These are phyloP conservation scores for Boletus sp. DNA, from an alignment of 768 basidiomycete genomes.

Conservation along the genomic window DNA sequence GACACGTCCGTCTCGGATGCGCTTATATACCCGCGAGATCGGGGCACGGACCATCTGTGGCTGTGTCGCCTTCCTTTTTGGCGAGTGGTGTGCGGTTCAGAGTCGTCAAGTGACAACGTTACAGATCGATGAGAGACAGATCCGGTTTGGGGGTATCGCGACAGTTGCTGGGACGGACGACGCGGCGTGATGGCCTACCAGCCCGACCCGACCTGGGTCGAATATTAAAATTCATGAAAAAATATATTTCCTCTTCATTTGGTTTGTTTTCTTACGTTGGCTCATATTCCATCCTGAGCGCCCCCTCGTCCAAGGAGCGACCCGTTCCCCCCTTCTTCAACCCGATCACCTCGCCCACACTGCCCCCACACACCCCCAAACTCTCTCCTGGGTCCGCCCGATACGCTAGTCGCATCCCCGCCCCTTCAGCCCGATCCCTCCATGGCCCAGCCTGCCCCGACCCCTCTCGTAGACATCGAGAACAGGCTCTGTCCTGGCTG, in stretches of 20 bases:
- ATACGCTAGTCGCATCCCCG: not conserved
- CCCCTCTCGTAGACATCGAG: constrained; percentile 33
- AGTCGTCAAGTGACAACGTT: too few species aligned
- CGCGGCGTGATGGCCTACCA: too few species aligned
- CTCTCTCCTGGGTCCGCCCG: not conserved
- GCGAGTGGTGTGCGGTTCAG: too few species aligned
- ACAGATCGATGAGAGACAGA: too few species aligned
- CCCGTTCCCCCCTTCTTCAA: not conserved
- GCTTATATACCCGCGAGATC: not conserved
- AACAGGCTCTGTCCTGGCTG: constrained; percentile 79
- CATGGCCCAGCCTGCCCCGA: constrained; percentile 9
- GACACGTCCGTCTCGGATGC: not conserved
- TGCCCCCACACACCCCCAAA: not conserved
- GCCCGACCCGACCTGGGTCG: too few species aligned
- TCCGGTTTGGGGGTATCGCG: not conserved
- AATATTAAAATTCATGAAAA: not conserved
- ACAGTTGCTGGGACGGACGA: not conserved
- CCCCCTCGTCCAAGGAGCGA: too few species aligned
- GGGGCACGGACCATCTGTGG: not conserved
- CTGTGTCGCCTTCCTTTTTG: not conserved
- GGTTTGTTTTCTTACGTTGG: not conserved
- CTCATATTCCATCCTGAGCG: not conserved
- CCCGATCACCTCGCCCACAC: not conserved
- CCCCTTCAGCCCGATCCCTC: not conserved
- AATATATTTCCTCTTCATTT: not conserved